A percentile compares a stretch with the other conserved stretches of the same genome.
Evolutionary conservation across 371 early-diverging fungal species (phyloP).

Genomic region (Actinomortierella ambigua): DNA sequence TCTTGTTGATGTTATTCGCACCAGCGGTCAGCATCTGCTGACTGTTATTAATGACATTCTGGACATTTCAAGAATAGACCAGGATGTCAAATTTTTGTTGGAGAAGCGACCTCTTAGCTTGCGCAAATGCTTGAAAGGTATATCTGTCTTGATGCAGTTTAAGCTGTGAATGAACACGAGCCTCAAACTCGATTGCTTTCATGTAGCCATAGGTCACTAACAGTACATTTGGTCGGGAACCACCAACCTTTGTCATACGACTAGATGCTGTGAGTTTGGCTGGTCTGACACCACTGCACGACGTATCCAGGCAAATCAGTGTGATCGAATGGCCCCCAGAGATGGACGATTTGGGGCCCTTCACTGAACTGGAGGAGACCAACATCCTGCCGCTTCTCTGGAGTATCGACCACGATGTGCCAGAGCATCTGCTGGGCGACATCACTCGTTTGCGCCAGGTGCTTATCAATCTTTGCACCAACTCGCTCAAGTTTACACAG

Average conservation of each 20-base stretch:
- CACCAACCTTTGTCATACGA: not conserved
- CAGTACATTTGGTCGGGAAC: not conserved
- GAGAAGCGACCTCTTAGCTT: slow-evolving; percentile 59
- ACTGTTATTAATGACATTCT: slow-evolving; percentile 67
- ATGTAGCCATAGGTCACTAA: not conserved
- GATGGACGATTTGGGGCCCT: slow-evolving; percentile 54
- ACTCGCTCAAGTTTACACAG: slow-evolving; percentile 60
- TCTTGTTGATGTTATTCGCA: slow-evolving; percentile 63
- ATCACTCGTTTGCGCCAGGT: slow-evolving; percentile 64
- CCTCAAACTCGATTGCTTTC: too few species aligned
- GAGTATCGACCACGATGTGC: slow-evolving; percentile 61
- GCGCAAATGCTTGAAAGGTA: slow-evolving; percentile 67
- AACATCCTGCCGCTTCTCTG: slow-evolving; percentile 58
- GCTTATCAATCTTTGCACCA: slow-evolving; percentile 62
- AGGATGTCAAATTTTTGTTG: slow-evolving; percentile 62
- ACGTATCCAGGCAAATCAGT: slow-evolving; percentile 48
- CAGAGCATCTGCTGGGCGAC: slow-evolving; percentile 61
- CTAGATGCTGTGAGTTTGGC: slow-evolving; percentile 43
- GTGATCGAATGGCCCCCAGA: slow-evolving; percentile 60
- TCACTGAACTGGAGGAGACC: slow-evolving; percentile 49
- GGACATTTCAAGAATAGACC: slow-evolving; percentile 64
- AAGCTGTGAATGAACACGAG: too few species aligned
- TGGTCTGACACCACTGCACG: slow-evolving; percentile 38
- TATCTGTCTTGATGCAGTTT: too few species aligned
- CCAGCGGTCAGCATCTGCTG: slow-evolving; percentile 63